phyloP scores from a whole-genome alignment of 2,329 filamentous ascomycete genomes.

The Capronia coronata region DNA sequence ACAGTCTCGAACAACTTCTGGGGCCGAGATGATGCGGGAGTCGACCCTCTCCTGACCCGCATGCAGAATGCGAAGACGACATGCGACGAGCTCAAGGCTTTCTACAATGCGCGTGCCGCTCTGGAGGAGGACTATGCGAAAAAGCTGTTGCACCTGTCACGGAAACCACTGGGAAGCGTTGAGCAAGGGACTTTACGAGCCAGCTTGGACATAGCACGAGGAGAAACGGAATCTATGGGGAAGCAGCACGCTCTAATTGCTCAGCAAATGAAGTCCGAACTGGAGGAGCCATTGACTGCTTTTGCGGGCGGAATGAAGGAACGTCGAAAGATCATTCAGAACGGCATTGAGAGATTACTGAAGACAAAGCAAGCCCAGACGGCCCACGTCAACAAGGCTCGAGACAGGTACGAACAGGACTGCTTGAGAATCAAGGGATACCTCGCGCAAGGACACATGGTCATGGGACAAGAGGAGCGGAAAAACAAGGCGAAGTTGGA shows the following conservation, averaged over 20 bases:
- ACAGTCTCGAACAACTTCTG: slow-evolving; percentile 93
- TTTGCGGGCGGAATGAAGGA: slow-evolving; percentile 96
- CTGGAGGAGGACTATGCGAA: slow-evolving; percentile 96
- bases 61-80: slow-evolving; percentile 94
- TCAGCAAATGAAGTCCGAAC: slow-evolving; percentile 87
- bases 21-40: slow-evolving; percentile 97
- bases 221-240: slow-evolving; percentile 85
- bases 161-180: slow-evolving; percentile 81
- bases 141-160: slow-evolving; percentile 76
- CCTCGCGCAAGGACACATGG: slow-evolving; percentile 97
- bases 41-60: slow-evolving; percentile 81
- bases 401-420: slow-evolving; percentile 94
- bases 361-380: slow-evolving; percentile 94
- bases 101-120: slow-evolving; percentile 82
- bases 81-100: slow-evolving; percentile 84
- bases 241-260: slow-evolving; percentile 90
- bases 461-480: slow-evolving; percentile 97
- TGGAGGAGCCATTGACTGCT: slow-evolving; percentile 86
- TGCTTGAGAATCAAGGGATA: slow-evolving; percentile 98
- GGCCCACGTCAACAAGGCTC: slow-evolving; percentile 83
- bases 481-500: slow-evolving; percentile 99
- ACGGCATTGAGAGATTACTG: slow-evolving; percentile 84
- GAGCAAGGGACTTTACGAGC: slow-evolving; percentile 76
- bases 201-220: slow-evolving; percentile 80
- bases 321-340: slow-evolving; percentile 90